These are phyloP conservation scores for Metschnikowia borealis DNA, from an alignment of 805 yeast species.

Conservation along the genomic window DNA sequence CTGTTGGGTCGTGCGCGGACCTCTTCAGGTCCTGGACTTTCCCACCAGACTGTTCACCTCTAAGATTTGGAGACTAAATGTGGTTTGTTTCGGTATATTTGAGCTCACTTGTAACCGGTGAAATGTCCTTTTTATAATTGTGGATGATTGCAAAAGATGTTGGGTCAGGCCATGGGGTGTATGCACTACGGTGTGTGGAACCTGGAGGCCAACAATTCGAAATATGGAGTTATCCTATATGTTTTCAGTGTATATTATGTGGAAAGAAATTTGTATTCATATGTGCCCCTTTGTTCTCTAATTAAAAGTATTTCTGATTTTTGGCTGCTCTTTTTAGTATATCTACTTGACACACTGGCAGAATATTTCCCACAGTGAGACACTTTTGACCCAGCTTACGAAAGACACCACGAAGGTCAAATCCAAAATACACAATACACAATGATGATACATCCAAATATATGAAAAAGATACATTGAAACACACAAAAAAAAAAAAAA, in stretches of 20 bases:
- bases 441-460: too few species aligned
- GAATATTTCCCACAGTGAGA: not conserved
- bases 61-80: too few species aligned
- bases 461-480: too few species aligned
- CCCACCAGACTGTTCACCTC: too few species aligned
- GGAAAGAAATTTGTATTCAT: not conserved
- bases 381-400: not conserved
- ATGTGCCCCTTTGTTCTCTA: not conserved
- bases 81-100: not conserved
- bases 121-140: not conserved
- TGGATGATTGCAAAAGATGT: not conserved
- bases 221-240: not conserved
- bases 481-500: too few species aligned
- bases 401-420: not conserved
- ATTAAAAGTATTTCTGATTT: not conserved
- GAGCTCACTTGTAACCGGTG: too few species aligned
- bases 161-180: not conserved
- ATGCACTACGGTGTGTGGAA: not conserved
- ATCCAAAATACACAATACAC: too few species aligned
- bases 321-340: not conserved
- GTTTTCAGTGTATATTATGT: not conserved
- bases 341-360: too few species aligned
- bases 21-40: not conserved
- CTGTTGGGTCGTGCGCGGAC: conserved; percentile 3
- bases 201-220: not conserved